phyloP scores from a whole-genome alignment of 208 protist species.

The Leishmania amazonensis region DNA sequence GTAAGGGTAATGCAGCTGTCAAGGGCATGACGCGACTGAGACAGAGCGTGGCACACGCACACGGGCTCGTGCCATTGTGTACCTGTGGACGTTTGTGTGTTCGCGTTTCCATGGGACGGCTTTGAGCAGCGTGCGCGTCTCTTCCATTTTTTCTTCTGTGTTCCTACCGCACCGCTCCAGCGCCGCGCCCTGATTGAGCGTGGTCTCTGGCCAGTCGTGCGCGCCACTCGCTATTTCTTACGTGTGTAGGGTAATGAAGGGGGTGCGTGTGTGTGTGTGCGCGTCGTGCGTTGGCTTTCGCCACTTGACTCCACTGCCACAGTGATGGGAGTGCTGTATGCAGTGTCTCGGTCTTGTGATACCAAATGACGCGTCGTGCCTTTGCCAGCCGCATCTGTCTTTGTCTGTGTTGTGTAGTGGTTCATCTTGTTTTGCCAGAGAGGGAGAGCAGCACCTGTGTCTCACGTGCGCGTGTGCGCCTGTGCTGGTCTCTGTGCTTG shows the following conservation, averaged over 20 bases:
- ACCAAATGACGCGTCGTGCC: neutral
- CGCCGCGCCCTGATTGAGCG: neutral
- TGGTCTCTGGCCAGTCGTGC: neutral
- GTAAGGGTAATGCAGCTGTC: conserved; percentile 6
- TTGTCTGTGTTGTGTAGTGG: neutral
- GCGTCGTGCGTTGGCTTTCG: neutral
- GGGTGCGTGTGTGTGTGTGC: neutral
- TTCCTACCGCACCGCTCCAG: neutral
- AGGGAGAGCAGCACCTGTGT: neutral
- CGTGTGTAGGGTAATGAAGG: neutral
- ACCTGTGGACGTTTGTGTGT: neutral
- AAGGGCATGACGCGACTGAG: neutral
- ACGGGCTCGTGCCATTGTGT: neutral
- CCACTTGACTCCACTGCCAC: neutral
- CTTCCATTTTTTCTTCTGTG: neutral
- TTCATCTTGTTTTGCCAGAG: neutral
- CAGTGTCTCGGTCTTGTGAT: neutral
- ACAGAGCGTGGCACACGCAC: neutral
- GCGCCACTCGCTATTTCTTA: neutral
- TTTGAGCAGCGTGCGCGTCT: neutral
- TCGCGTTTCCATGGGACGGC: neutral
- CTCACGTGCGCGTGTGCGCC: neutral
- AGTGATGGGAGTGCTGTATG: neutral
- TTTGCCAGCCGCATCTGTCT: neutral
- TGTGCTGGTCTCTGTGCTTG: neutral